A percentile compares a stretch with the other conserved stretches of the same genome.
These are phyloP conservation scores for Botrytis paeoniae DNA, from an alignment of 2,329 filamentous ascomycete species.

Conservation along the genomic window DNA sequence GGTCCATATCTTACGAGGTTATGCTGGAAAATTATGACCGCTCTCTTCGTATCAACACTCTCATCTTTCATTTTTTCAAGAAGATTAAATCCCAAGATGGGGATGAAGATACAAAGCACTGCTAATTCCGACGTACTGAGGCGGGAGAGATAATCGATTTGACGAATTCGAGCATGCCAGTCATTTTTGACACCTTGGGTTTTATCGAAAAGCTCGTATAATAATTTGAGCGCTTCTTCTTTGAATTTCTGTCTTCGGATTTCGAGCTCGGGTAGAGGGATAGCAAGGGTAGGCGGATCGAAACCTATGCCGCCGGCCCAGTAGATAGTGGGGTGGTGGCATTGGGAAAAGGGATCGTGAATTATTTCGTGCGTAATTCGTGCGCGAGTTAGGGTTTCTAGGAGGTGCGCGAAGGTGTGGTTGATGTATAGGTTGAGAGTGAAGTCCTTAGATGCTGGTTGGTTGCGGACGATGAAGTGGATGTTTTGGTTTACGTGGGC, in stretches of 20 bases:
- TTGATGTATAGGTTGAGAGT: background rate
- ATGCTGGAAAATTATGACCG: constrained; percentile 1
- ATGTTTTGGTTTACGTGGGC: background rate
- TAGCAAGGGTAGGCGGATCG: background rate
- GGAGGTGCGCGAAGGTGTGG: constrained; percentile 1
- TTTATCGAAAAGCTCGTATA: constrained; percentile 10
- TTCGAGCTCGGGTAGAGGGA: background rate
- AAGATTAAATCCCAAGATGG: background rate
- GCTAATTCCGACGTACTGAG: background rate
- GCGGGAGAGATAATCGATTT: background rate
- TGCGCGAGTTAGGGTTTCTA: constrained; percentile 5
- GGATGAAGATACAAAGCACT: constrained; percentile 10
- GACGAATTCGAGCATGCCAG: background rate
- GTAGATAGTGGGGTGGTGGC: background rate
- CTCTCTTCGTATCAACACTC: background rate
- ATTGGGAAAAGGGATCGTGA: constrained; percentile 12
- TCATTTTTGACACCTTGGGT: background rate
- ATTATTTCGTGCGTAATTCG: background rate
- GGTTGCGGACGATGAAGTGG: background rate
- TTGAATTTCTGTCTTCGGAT: background rate
- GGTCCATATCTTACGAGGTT: constrained; percentile 9
- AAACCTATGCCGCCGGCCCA: background rate
- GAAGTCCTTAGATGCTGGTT: background rate
- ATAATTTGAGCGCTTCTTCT: background rate
- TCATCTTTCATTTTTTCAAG: background rate